Evolutionary conservation across 1,284 basidiomycete genomes (phyloP).

Genomic region (Cutaneotrichosporon sp.): DNA sequence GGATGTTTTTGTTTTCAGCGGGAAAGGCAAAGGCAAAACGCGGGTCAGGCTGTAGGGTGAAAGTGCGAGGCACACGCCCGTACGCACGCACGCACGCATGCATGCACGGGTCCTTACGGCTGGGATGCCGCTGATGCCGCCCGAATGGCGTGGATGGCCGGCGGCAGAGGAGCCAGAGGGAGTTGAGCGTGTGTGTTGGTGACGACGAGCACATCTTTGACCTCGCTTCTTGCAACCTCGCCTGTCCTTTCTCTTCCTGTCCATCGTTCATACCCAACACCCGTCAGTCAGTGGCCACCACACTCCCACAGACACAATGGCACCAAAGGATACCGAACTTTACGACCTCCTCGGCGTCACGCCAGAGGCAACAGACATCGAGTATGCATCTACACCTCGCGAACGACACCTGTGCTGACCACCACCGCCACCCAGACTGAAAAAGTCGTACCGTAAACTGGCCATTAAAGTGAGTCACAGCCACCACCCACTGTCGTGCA

Average conservation of each 20-base stretch:
- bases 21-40: no score
- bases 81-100: no score
- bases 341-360: slow-evolving; percentile 46
- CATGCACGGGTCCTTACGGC: no score
- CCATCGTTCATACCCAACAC: neutral
- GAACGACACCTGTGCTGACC: neutral
- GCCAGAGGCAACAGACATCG: slow-evolving; percentile 44
- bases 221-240: neutral
- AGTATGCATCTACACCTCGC: slow-evolving; percentile 25
- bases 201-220: no score
- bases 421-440: slow-evolving; percentile 54
- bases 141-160: no score
- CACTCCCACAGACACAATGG: slow-evolving; percentile 15
- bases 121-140: no score
- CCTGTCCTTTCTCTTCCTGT: neutral
- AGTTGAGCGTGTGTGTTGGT: no score
- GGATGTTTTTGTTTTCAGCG: neutral
- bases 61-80: no score
- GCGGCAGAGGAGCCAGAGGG: no score
- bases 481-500: neutral
- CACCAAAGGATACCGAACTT: slow-evolving; percentile 43
- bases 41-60: no score
- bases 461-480: slow-evolving; percentile 73
- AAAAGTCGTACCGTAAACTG: slow-evolving; percentile 92
- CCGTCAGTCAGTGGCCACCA: neutral